phyloP scores from a whole-genome alignment of 2,329 filamentous ascomycete species.

The Aspergillus ibericus region DNA sequence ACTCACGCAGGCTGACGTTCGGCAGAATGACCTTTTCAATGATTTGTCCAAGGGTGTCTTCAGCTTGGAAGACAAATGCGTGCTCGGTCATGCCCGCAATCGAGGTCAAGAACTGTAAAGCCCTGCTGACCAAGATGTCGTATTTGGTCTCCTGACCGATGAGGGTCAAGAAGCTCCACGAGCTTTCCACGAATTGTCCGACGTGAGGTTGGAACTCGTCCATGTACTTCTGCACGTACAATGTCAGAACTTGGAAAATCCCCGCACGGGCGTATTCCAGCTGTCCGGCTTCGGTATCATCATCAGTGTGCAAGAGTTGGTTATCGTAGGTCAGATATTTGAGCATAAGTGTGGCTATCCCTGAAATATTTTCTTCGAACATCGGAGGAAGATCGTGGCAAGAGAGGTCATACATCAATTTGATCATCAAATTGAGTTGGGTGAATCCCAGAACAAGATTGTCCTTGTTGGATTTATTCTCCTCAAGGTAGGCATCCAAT shows the following conservation, averaged over 20 bases:
- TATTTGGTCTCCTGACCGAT: constrained; percentile 88
- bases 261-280: constrained; percentile 87
- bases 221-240: constrained; percentile 93
- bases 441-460: constrained; percentile 76
- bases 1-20: constrained; percentile 87
- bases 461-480: constrained; percentile 72
- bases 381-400: constrained; percentile 93
- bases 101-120: constrained; percentile 89
- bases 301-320: constrained; percentile 75
- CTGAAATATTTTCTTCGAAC: constrained; percentile 83
- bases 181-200: constrained; percentile 80
- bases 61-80: constrained; percentile 80
- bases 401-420: constrained; percentile 95
- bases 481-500: constrained; percentile 61
- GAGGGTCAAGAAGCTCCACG: constrained; percentile 86
- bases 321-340: constrained; percentile 94
- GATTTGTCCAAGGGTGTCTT: constrained; percentile 76
- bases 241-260: constrained; percentile 85
- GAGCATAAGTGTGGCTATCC: constrained; percentile 76
- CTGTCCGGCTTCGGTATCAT: constrained; percentile 83
- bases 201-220: constrained; percentile 85
- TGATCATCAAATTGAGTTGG: constrained; percentile 82
- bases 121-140: constrained; percentile 90
- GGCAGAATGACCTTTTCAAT: constrained; percentile 95
- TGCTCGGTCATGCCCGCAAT: constrained; percentile 77